Conservation (phyloP, 75 land plant genomes). For the Cupressus sempervirens region DNA sequence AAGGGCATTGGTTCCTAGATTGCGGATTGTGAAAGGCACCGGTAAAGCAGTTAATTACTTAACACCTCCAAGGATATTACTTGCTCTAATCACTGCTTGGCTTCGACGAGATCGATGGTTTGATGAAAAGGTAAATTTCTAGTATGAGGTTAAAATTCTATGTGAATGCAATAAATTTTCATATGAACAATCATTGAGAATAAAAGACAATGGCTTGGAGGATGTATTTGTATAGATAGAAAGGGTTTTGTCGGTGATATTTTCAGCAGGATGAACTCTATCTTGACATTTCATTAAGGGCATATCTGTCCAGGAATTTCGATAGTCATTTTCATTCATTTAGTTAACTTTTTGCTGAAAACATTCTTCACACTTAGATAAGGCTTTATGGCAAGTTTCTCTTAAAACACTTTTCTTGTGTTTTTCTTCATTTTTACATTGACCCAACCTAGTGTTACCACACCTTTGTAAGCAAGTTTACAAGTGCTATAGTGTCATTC, state of each 20-base stretch:
- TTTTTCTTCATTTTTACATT: background rate
- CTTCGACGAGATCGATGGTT: constrained; percentile 95
- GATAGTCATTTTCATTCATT: background rate
- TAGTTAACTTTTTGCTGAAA: background rate
- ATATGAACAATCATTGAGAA: background rate
- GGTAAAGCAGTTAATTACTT: constrained; percentile 92
- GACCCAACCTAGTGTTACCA: background rate
- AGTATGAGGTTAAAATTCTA: background rate
- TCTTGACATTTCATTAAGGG: constrained; percentile 2
- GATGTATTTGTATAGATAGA: background rate
- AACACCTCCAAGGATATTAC: constrained; percentile 90
- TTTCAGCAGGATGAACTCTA: background rate
- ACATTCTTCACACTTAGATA: background rate
- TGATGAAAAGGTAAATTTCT: constrained; percentile 80
- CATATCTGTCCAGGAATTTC: background rate
- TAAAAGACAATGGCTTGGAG: background rate
- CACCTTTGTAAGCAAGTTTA: background rate
- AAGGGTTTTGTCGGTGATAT: background rate
- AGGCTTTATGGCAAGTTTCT: background rate
- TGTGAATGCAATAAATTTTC: constrained; percentile 5
- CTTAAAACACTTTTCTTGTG: background rate
- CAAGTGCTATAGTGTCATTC: background rate
- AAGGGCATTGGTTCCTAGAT: constrained; percentile 80
- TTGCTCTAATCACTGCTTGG: constrained; percentile 94
- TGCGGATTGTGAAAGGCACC: constrained; percentile 90